Base-by-base conservation (phyloP, 2,329 filamentous ascomycete species). In the Penicillium sp. region DNA sequence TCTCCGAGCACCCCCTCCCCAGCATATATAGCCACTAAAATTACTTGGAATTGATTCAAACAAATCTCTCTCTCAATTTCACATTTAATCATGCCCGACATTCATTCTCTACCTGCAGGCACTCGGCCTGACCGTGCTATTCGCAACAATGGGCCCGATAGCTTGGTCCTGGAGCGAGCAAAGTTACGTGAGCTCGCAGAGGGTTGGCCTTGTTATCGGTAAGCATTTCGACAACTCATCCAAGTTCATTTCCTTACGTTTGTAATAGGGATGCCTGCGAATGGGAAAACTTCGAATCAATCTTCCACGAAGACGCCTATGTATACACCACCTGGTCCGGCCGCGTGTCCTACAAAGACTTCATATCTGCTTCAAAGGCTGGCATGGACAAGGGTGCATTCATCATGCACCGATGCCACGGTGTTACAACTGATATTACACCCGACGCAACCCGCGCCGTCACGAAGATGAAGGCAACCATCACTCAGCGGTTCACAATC, bases 391-490 rank as follows among this genome's bases (percentile, higher is more conserved):
- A 70, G 9, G 79, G 79, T 16, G 79, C 75, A 45, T 81, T 81
- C 67, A 82, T 82, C 67, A 79, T 81, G 78, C 80, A 83, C 63
- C 79, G 79, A 51, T 67, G 69, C 51, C 73, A 78, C 39, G 76
- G 76, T 7, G 58, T 64, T 1, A 75, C 69, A 1, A 76, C 69
- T 0, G 75, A 79, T 45, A 74, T 79, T 53, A 71, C 69, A 5
- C 48, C 62, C 0, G 66, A 70, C n/a, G 73, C 54, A 1, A 66
- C 51, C 0, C 70, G 74, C 0, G 77, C 76, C 0, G 73, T 79
- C 0, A 77, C 74, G 8, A 79, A 79, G 62, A 73, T 80, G 70
- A 79, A 80, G 55, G 76, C 76, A 0, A 79, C 73, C 3, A 79
- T 79, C 50, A 79, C 77, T 0, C 77, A 79, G 52, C 70, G 77